Conservation (phyloP, 805 yeast genomes). For the Candida takata region DNA sequence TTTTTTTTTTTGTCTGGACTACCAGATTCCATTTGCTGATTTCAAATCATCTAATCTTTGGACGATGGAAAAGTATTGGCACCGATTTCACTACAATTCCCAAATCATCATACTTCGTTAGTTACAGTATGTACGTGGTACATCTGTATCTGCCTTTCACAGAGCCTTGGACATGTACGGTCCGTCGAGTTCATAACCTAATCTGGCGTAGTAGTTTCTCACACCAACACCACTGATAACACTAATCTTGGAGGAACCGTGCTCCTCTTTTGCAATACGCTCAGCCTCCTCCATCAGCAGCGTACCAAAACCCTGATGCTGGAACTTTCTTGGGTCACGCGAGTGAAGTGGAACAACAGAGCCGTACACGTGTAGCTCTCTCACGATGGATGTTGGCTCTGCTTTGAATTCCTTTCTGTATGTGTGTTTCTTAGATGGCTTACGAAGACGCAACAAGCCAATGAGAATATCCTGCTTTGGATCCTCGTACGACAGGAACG, state of each 20-base stretch:
- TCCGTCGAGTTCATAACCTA: constrained; percentile 91
- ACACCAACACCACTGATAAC: constrained; percentile 98
- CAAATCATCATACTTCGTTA: too few relatives aligned
- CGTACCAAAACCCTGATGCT: constrained; percentile 98
- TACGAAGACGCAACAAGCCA: constrained; percentile 81
- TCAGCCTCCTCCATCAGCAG: constrained; percentile 98
- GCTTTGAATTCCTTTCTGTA: constrained; percentile 79
- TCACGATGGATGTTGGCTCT: constrained; percentile 88
- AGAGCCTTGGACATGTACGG: constrained; percentile 87
- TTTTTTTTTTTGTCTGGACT: too few relatives aligned
- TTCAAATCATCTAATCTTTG: too few relatives aligned
- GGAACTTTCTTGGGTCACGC: constrained; percentile 95
- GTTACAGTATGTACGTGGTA: too few relatives aligned
- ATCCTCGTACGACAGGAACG: constrained; percentile 92
- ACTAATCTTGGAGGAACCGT: constrained; percentile 83
- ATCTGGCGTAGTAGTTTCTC: constrained; percentile 85
- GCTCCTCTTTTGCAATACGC: constrained; percentile 90
- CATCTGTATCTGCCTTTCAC: constrained; percentile 7
- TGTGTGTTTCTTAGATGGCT: constrained; percentile 83
- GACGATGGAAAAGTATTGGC: too few relatives aligned
- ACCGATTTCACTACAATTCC: too few relatives aligned
- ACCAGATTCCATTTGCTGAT: too few relatives aligned
- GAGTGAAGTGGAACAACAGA: constrained; percentile 95
- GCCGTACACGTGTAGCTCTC: constrained; percentile 96
- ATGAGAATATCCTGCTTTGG: constrained; percentile 93